Base-by-base conservation (phyloP, 176 grass and related monocot genomes). In the Ensete glaucum region DNA sequence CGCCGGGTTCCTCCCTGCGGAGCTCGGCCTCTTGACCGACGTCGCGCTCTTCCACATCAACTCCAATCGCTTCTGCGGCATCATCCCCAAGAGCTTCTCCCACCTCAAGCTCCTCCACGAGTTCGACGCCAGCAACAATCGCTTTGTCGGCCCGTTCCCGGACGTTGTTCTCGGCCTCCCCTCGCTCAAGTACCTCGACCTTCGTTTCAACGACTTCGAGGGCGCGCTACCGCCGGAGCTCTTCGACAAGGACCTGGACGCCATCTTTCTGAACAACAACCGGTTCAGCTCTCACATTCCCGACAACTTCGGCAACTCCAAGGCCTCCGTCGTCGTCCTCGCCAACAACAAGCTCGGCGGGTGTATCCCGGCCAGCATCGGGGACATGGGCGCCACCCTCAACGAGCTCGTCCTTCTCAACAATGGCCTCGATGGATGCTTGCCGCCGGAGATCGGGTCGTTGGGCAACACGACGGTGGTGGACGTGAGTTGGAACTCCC, bases 391-490 rank as follows among this genome's bases (percentile, higher is more conserved):
- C n/a, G 64, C 22, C 64, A 67, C 64, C 21, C 64, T 67, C 9
- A 29, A 67, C 23, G 64, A 67, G 64, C 64, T 85, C 3, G 9
- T 85, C 19, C 66, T 85, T 60, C 21, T 81, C 15, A 81, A 85
- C 21, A 85, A 85, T 54, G 73, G 73, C n/a, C 67, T 85, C 14
- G 25, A 8, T 11, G 83, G 83, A 2, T 85, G 83, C 25, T 73
- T 85, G 50, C 83, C 83, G 0, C 51, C 19, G 6, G 83, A 85
- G 71, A 57, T 81, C 22, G 83, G 83, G 34, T 12, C 4, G 54
- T 20, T 85, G 5, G 52, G n/a, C 14, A 85, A 81, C 51, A 19
- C 80, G 54, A 55, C 83, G 1, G 83, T 85, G 29, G 50, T 85
- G 3, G 83, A 85, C 73, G 79, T 17, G 13, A 56, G 83, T 25